Conservation (phyloP, 2,329 filamentous ascomycete genomes). For the Lecanicillium sp. region DNA sequence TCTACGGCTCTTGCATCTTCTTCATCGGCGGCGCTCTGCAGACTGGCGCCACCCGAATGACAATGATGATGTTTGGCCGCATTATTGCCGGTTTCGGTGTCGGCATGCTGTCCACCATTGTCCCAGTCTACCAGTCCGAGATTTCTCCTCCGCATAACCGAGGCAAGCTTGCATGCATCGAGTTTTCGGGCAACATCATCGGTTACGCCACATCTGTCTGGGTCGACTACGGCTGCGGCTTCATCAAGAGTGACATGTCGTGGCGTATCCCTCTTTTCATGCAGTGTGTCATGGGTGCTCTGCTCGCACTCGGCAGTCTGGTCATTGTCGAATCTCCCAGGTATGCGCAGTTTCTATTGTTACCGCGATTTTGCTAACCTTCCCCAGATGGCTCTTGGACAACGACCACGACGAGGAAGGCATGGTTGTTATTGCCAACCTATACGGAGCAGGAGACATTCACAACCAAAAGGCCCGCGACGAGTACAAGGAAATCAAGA, state of each 20-base stretch:
- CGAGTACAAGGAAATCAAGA: constrained; percentile 98
- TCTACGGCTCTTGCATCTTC: constrained; percentile 91
- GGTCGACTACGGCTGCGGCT: constrained; percentile 97
- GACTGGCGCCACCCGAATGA: constrained; percentile 72
- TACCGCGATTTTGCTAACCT: constrained; percentile 23
- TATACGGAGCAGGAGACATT: constrained; percentile 93
- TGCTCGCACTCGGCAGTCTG: constrained; percentile 80
- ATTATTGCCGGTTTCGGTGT: constrained; percentile 81
- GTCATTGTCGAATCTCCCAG: constrained; percentile 95
- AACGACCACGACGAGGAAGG: constrained; percentile 98
- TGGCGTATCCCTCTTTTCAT: constrained; percentile 87
- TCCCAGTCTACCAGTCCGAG: constrained; percentile 90
- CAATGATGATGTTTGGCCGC: constrained; percentile 82
- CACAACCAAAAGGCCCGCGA: constrained; percentile 88
- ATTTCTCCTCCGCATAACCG: constrained; percentile 95
- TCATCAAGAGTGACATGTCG: constrained; percentile 74
- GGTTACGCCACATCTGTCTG: constrained; percentile 95
- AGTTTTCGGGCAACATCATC: constrained; percentile 95
- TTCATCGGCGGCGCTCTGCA: constrained; percentile 78
- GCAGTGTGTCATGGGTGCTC: constrained; percentile 89
- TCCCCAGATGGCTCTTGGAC: constrained; percentile 80
- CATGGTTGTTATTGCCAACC: constrained; percentile 94
- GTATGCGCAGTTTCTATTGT: constrained; percentile 40
- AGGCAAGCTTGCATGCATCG: constrained; percentile 92
- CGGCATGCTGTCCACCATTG: constrained; percentile 83